Percentiles rank a stretch among this genome's conserved stretches.
Conservation (phyloP, 2,329 filamentous ascomycete species). For the Sclerotinia nivalis region DNA sequence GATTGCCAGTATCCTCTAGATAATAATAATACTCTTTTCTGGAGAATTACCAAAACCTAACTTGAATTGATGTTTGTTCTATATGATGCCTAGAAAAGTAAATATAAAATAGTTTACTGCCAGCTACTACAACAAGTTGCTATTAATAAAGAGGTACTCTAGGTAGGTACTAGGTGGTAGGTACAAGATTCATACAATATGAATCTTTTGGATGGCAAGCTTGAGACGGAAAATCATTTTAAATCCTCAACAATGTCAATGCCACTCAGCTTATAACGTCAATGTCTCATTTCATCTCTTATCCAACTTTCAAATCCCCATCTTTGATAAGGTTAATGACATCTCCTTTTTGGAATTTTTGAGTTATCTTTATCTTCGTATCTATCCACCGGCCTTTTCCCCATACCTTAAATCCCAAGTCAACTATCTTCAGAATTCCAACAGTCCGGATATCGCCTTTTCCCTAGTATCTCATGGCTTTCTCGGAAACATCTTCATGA, state of each 20-base stretch:
- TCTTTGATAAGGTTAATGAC: constrained; percentile 6
- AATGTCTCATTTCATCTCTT: not conserved
- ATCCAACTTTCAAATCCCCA: not conserved
- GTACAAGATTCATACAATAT: too few species aligned
- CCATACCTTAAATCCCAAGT: not conserved
- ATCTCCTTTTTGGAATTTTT: not conserved
- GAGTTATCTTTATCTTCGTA: constrained; percentile 6
- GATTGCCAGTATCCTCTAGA: too few species aligned
- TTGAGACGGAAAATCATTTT: too few species aligned
- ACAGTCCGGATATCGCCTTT: constrained; percentile 8
- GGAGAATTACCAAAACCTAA: too few species aligned
- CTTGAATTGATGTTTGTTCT: too few species aligned
- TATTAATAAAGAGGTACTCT: too few species aligned
- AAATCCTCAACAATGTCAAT: not conserved
- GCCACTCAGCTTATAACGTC: not conserved
- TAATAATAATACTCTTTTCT: too few species aligned
- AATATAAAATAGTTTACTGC: too few species aligned
- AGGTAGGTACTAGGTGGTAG: too few species aligned
- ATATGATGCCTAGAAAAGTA: too few species aligned
- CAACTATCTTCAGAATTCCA: not conserved
- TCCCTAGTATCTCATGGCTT: not conserved
- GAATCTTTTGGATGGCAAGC: too few species aligned
- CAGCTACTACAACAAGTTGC: too few species aligned
- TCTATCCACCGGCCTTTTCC: not conserved
- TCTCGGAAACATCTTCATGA: not conserved